Conservation (phyloP, 2,329 filamentous ascomycete species). For the Talaromyces sp. region DNA sequence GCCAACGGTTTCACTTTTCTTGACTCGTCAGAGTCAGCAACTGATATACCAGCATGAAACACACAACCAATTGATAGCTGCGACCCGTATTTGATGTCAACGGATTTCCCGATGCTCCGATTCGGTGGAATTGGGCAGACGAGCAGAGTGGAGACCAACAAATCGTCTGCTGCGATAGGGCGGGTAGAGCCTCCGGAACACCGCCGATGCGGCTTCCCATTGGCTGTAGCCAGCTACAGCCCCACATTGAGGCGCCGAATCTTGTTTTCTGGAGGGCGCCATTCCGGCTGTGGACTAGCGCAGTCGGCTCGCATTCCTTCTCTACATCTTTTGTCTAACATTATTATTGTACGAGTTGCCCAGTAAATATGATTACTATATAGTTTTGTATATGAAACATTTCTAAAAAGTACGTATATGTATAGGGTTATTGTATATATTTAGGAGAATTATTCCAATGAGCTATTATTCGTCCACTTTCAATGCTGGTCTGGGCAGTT, state of each 20-base stretch:
- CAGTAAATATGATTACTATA: too few species aligned
- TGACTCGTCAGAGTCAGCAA: background rate
- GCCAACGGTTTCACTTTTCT: background rate
- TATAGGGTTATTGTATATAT: too few species aligned
- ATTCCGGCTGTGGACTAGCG: background rate
- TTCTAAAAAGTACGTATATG: too few species aligned
- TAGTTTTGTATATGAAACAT: background rate
- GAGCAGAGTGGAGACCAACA: background rate
- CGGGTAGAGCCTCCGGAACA: background rate
- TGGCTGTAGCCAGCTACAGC: background rate
- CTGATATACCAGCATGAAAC: background rate
- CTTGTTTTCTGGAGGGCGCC: constrained; percentile 4
- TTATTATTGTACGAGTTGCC: too few species aligned
- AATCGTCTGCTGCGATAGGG: background rate
- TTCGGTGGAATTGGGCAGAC: background rate
- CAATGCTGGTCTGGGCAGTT: too few species aligned
- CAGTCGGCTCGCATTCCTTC: background rate
- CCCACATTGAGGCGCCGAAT: constrained; percentile 1
- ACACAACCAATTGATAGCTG: background rate
- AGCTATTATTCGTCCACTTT: too few species aligned
- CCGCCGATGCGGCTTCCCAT: background rate
- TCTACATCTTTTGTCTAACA: background rate
- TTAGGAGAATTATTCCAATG: too few species aligned
- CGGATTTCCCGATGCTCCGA: background rate
- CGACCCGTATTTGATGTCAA: background rate